These are phyloP conservation scores for Suhomyces choctaworum DNA, from an alignment of 1,139 yeast species.

Conservation along the genomic window DNA sequence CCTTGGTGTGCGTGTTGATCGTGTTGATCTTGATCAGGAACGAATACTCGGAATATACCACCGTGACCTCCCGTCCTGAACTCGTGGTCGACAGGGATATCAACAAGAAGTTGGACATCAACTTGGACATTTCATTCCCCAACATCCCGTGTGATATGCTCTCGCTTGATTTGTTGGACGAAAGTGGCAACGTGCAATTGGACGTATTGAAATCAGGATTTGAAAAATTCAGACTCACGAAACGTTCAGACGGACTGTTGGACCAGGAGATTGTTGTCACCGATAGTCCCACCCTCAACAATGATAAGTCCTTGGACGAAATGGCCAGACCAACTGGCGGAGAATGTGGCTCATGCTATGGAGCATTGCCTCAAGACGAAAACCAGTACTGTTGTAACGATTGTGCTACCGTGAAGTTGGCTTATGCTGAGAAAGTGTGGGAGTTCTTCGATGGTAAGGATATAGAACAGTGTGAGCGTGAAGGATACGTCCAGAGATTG, in stretches of 20 bases:
- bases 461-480: constrained; percentile 85
- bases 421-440: constrained; percentile 81
- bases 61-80: constrained; percentile 71
- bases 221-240: constrained; percentile 61
- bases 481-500: constrained; percentile 72
- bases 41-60: constrained; percentile 76
- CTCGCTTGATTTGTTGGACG: constrained; percentile 61
- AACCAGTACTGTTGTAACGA: constrained; percentile 78
- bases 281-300: constrained; percentile 21
- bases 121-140: constrained; percentile 80
- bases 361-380: constrained; percentile 66
- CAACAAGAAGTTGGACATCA: constrained; percentile 72
- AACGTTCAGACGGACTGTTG: constrained; percentile 23
- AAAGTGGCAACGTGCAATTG: constrained; percentile 78
- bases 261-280: constrained; percentile 32
- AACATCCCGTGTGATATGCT: constrained; percentile 75
- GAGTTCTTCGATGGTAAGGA: constrained; percentile 85
- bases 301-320: constrained; percentile 31
- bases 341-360: constrained; percentile 88
- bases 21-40: constrained; percentile 64
- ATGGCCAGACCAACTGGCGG: constrained; percentile 40
- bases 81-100: constrained; percentile 87
- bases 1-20: constrained; percentile 65
- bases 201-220: constrained; percentile 74
- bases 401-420: constrained; percentile 77